Evolutionary conservation across 108 stramenopile genomes (phyloP), one percentile per base, ranked within the genome.

Genomic region (Nitzschia palea): DNA sequence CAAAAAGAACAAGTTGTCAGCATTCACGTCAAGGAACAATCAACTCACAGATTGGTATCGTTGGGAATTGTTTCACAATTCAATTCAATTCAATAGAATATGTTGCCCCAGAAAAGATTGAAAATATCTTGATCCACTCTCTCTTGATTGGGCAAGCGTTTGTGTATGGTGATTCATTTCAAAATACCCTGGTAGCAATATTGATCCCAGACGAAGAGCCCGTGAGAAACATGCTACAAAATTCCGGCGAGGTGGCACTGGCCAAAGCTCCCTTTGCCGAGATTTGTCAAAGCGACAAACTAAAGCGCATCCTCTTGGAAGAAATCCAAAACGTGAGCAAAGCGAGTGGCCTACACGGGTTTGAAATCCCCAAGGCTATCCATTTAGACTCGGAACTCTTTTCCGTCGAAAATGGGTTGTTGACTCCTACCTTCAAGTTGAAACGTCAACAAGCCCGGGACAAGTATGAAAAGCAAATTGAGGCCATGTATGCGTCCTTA

Each of bases 351-450:
- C 77, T 99, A 50, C 89, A 91, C 35, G 92, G 96, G 15, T 97
- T 98, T 74, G 98, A 99, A 70, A 87, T 73, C 35, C 89, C 90
- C 18, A 84, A 81, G 50, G 89, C 85, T 12, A 62, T 97, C 23
- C 78, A 95, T 67, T 62, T 99, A 30, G 91, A 94, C 63, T 64
- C 85, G 0, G 76, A 81, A 25, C 80, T 80, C 2, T 97, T 95
- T 65, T 74, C 83, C 10, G 83, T 80, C 0, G 94, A 95, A 14
- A 96, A 92, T 70, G 93, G 68, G 56, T 71, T 97, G 28, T 70
- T 96, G 31, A 99, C 98, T 3, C 97, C 98, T 8, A 97, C 98
- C 5, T 90, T 95, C 74, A 99, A 99, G 74, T 80, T 99, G 71
- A 99, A 97, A 79, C 77, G 98, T 12, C 80, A 81, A 18, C 73